Percentiles rank a stretch among this genome's conserved stretches.
Evolutionary conservation across 768 basidiomycete genomes (phyloP).

Genomic region (Mycena crocata): DNA sequence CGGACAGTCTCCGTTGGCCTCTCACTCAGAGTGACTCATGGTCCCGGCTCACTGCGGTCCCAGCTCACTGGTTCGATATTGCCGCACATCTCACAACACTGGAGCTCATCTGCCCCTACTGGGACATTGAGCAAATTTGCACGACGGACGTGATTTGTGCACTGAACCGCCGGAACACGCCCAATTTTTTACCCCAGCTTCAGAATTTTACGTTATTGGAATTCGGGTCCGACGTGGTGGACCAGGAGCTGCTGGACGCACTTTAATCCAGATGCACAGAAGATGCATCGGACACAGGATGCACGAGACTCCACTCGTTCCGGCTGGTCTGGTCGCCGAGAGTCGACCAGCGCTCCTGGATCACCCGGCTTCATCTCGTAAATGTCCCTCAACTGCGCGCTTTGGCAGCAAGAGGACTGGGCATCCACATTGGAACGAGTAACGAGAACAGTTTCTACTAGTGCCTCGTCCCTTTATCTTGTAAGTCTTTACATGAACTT

Average conservation of each 20-base stretch:
- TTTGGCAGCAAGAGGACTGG: not conserved
- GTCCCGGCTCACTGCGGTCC: constrained; percentile 12
- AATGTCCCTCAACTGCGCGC: not conserved
- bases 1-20: constrained; percentile 6
- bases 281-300: not conserved
- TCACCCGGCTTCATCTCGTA: not conserved
- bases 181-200: constrained; percentile 15
- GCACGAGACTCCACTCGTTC: constrained; percentile 8
- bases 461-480: too few species aligned
- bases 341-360: not conserved
- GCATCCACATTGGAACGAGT: not conserved
- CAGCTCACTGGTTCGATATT: constrained; percentile 3
- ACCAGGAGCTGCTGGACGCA: constrained; percentile 6
- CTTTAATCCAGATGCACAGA: constrained; percentile 11
- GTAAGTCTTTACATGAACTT: too few species aligned
- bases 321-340: constrained; percentile 1
- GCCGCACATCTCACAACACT: constrained; percentile 13
- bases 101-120: not conserved
- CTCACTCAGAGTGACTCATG: too few species aligned
- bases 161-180: constrained; percentile 4
- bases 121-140: too few species aligned
- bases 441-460: constrained; percentile 1
- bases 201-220: not conserved
- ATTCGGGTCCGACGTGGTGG: not conserved
- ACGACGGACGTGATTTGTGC: not conserved